A percentile compares a stretch with the other conserved stretches of the same genome.
phyloP scores from a whole-genome alignment of 495 filamentous ascomycete species.

The Penicillium verhagenii region DNA sequence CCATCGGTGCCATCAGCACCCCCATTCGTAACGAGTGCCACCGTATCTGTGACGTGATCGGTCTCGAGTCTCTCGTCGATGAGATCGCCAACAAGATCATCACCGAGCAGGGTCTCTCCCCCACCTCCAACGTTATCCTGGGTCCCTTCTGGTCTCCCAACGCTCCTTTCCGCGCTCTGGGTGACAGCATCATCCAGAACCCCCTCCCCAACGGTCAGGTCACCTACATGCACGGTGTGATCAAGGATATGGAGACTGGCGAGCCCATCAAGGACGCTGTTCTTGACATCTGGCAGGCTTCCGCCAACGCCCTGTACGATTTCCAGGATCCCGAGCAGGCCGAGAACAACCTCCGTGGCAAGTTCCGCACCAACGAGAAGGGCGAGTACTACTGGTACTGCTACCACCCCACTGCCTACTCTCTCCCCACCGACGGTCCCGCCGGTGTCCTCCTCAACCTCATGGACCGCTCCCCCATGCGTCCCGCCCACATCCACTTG shows the following conservation, averaged over 20 bases:
- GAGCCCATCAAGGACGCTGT: slow-evolving; percentile 67
- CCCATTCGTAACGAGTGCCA: slow-evolving; percentile 72
- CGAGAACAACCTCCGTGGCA: slow-evolving; percentile 81
- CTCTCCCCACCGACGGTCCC: slow-evolving; percentile 73
- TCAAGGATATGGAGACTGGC: slow-evolving; percentile 70
- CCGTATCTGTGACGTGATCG: slow-evolving; percentile 74
- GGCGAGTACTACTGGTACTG: slow-evolving; percentile 80
- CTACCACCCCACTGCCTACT: slow-evolving; percentile 79
- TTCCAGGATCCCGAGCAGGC: slow-evolving; percentile 81
- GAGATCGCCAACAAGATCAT: slow-evolving; percentile 82
- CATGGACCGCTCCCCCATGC: slow-evolving; percentile 65
- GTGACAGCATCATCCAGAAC: slow-evolving; percentile 69
- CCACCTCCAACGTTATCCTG: slow-evolving; percentile 80
- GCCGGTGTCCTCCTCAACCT: slow-evolving; percentile 65
- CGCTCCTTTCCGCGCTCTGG: slow-evolving; percentile 71
- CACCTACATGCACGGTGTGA: slow-evolving; percentile 71
- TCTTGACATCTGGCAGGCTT: slow-evolving; percentile 86
- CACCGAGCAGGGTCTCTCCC: slow-evolving; percentile 64
- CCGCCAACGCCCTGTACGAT: slow-evolving; percentile 83
- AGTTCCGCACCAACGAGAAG: slow-evolving; percentile 74
- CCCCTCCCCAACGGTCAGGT: slow-evolving; percentile 61
- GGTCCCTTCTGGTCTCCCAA: slow-evolving; percentile 87
- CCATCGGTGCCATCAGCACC: slow-evolving; percentile 54
- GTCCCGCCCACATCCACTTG: slow-evolving; percentile 50
- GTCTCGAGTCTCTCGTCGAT: slow-evolving; percentile 80